Conservation (phyloP, 1,284 basidiomycete genomes). For the Puccinia coronata region DNA sequence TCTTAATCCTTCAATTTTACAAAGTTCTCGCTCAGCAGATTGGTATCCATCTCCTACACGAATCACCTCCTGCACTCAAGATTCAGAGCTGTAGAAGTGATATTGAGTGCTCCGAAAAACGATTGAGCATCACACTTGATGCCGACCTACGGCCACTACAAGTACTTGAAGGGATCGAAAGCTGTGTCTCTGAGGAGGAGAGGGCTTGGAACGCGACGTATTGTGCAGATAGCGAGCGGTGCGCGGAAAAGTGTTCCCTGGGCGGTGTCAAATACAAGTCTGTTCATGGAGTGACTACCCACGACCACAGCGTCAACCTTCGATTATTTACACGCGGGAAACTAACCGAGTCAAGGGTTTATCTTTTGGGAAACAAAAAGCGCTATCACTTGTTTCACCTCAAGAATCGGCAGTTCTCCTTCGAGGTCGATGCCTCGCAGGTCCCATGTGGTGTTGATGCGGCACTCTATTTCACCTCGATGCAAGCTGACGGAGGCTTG, state of each 20-base stretch:
- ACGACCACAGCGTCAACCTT: constrained; percentile 7
- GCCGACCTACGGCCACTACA: constrained; percentile 9
- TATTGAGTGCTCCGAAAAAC: not conserved
- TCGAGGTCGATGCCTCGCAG: constrained; percentile 38
- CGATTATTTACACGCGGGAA: constrained; percentile 21
- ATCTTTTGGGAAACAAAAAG: constrained; percentile 2
- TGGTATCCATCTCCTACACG: constrained; percentile 8
- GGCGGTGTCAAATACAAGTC: constrained; percentile 14
- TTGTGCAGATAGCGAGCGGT: not conserved
- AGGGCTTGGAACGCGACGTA: not conserved
- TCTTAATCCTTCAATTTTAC: not conserved
- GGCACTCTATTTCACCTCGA: constrained; percentile 60
- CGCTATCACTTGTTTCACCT: constrained; percentile 31
- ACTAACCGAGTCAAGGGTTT: constrained; percentile 14
- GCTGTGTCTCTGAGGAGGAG: not conserved
- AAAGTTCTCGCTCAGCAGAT: not conserved
- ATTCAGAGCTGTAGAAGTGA: not conserved
- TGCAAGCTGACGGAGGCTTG: constrained; percentile 54
- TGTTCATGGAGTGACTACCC: constrained; percentile 12
- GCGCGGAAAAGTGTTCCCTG: constrained; percentile 1
- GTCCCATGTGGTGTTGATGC: constrained; percentile 56
- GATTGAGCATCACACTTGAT: constrained; percentile 8
- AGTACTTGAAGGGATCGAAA: constrained; percentile 5
- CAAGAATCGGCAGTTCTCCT: constrained; percentile 38
- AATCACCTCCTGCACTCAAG: not conserved